phyloP scores from a whole-genome alignment of 345 rosid genomes.

The Gossypium stocksii region DNA sequence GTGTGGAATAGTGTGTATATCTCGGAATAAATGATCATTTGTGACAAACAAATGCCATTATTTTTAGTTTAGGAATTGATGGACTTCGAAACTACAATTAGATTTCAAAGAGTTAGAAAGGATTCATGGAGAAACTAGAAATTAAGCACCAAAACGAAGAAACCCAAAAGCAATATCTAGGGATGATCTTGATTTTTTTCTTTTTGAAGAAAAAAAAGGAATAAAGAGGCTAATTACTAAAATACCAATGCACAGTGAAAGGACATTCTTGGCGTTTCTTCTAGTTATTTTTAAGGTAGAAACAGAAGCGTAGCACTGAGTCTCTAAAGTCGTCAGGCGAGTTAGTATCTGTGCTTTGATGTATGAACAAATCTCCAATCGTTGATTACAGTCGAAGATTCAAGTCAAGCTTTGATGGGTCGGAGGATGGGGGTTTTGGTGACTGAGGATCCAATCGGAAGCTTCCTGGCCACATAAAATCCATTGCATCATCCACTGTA shows the following conservation, averaged over 20 bases:
- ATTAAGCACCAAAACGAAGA: not conserved
- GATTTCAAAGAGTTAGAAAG: not conserved
- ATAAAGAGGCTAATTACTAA: slow-evolving; percentile 3
- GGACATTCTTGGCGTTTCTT: slow-evolving; percentile 23
- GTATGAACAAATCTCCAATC: slow-evolving; percentile 19
- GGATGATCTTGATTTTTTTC: not conserved
- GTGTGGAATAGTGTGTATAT: not conserved
- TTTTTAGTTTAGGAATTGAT: not conserved
- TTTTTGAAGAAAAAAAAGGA: not conserved
- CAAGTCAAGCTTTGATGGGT: slow-evolving; percentile 46
- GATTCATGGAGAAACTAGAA: not conserved
- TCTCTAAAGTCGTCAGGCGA: slow-evolving; percentile 7
- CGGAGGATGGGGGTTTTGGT: slow-evolving; percentile 34
- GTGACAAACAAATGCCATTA: not conserved
- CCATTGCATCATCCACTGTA: slow-evolving; percentile 36
- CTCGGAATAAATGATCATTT: too few relatives aligned
- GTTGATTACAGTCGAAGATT: slow-evolving; percentile 50
- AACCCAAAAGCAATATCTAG: not conserved
- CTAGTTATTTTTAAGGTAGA: slow-evolving; percentile 16
- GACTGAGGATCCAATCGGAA: slow-evolving; percentile 46
- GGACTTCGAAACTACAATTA: not conserved
- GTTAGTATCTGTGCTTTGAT: slow-evolving; percentile 28
- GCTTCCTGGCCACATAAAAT: slow-evolving; percentile 72
- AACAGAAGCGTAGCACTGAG: not conserved
- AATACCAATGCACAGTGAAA: slow-evolving; percentile 5